Evolutionary conservation across 2,329 filamentous ascomycete genomes (phyloP), one percentile per base, ranked within the genome.

Genomic region (Trichoderma sp.): DNA sequence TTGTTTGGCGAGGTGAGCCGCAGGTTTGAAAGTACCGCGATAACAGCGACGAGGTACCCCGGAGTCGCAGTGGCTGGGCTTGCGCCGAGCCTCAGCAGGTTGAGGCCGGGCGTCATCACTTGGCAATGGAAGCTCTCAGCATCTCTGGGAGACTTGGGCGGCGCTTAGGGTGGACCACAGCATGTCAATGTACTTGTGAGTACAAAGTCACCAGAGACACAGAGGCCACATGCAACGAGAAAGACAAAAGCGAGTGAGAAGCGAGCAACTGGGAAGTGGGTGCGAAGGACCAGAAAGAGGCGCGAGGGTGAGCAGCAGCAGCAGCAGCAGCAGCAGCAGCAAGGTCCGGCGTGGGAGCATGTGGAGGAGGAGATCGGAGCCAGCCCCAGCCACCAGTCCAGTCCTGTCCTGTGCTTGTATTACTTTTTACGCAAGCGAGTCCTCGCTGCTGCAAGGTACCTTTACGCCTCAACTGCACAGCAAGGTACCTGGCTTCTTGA

Each of bases 11-110:
- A 43, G 10, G 43, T 30, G 41, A 44, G 10, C 17, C 30, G 39
- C 12, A 39, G 3, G 34, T 39, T 14, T 24, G 21, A 5, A 39
- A 44, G 63, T 65, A 65, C 57, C 44, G 17, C 28, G 21, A 56
- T 65, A 65, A 61, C 63, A 39, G 12, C 48, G 39, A 26, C 34
- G 9, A 65, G 43, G 63, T 65, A 65, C 63, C 56, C 17, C 19
- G 12, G 30, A 17, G 57, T 17, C 7, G 21, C 43, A 10, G 54
- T 14, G 30, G 24, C 21, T 24, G 55, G 62, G 54, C 30, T 60
- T 30, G 56, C 57, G 50, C 41, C 50, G 17, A 51, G 41, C 57
- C 52, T 51, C 52, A 64, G 61, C 52, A 21, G 9, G 48, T 47
- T 7, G 26, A 51, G 34, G 26, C 14, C 56, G 24, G 50, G 63